Base-by-base conservation (phyloP, 2,329 filamentous ascomycete genomes). In the Aspergillus sp. region DNA sequence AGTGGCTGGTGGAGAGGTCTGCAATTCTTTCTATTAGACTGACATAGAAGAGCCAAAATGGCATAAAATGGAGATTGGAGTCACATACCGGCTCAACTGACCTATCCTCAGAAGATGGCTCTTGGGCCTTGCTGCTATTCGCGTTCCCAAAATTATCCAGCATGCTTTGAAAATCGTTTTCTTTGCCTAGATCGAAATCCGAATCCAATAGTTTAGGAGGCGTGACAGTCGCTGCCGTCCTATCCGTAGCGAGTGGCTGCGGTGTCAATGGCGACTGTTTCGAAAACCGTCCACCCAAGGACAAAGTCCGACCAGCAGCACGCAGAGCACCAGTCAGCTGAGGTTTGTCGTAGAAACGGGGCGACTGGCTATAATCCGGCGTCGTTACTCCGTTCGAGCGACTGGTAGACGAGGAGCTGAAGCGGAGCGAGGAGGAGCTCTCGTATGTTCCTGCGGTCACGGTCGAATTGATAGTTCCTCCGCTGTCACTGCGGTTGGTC, bases 391-490 rank as follows among this genome's bases (percentile, higher is more conserved):
- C 77, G 8, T 75, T 66, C n/a, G 75, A 78, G 19, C 76, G 77
- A 35, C 77, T 65, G 5, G 76, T 78, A 5, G 76, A 78, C 5
- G 76, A 74, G 29, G 74, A 78, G 60, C 75, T 79, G 52, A 74
- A 70, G 41, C 75, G 73, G 39, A 72, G 72, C 36, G 76, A 78
- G 30, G 71, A 68, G 38, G 69, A 70, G 52, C 67, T 70, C 50
- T 73, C 71, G 51, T 72, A 64, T 51, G 68, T 66, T 47, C 59
- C 67, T 44, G 67, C 67, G 41, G 71, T 74, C 26, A 70, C 73
- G 43, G 63, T 64, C 27, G 73, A 76, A 46, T 70, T 68, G 41
- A 73, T 65, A 39, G 73, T 75, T 44, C 69, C 71, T 53, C 71
- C 73, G 58, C 74, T 77, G 48, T 68, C 70, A 56, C 68, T 75